These are phyloP conservation scores for Hypoxylon sp. DNA, from an alignment of 2,329 filamentous ascomycete species.

Conservation along the genomic window DNA sequence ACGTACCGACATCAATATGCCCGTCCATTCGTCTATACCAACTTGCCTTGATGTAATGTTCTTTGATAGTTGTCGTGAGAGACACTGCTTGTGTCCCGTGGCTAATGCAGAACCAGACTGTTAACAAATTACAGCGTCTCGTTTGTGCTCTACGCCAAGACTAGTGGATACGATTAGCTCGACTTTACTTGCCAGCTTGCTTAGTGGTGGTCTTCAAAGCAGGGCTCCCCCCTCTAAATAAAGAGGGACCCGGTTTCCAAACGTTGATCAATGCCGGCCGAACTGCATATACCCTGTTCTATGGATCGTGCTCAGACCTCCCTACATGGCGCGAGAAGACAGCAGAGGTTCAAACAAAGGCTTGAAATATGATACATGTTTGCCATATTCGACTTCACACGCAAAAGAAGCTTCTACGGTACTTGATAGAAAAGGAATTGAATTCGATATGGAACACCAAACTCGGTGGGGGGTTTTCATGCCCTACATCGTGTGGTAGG, in stretches of 20 bases:
- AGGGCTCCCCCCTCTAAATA: slow-evolving; percentile 32
- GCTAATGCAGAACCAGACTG: slow-evolving; percentile 2
- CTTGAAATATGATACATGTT: slow-evolving; percentile 20
- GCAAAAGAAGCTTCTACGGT: slow-evolving; percentile 23
- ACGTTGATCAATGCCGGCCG: slow-evolving; percentile 40
- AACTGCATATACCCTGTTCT: slow-evolving; percentile 40
- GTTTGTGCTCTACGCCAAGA: slow-evolving; percentile 37
- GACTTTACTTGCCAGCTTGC: slow-evolving; percentile 21
- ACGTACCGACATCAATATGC: slow-evolving; percentile 12
- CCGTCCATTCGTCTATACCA: neutral
- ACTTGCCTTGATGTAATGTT: slow-evolving; percentile 4
- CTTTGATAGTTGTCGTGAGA: slow-evolving; percentile 17
- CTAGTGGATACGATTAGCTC: slow-evolving; percentile 28
- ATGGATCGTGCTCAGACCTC: slow-evolving; percentile 20
- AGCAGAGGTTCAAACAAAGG: slow-evolving; percentile 24
- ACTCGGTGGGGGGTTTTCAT: slow-evolving; percentile 3
- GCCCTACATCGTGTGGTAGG: neutral
- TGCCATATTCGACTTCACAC: slow-evolving; percentile 1
- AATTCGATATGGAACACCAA: neutral
- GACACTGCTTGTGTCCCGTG: slow-evolving; percentile 15
- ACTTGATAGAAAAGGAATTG: neutral
- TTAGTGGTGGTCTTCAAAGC: slow-evolving; percentile 29
- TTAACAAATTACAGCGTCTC: slow-evolving; percentile 39
- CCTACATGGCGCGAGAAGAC: slow-evolving; percentile 3
- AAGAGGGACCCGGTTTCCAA: slow-evolving; percentile 25